phyloP scores from a whole-genome alignment of 345 rosid genomes.

The Citrus hindsii region DNA sequence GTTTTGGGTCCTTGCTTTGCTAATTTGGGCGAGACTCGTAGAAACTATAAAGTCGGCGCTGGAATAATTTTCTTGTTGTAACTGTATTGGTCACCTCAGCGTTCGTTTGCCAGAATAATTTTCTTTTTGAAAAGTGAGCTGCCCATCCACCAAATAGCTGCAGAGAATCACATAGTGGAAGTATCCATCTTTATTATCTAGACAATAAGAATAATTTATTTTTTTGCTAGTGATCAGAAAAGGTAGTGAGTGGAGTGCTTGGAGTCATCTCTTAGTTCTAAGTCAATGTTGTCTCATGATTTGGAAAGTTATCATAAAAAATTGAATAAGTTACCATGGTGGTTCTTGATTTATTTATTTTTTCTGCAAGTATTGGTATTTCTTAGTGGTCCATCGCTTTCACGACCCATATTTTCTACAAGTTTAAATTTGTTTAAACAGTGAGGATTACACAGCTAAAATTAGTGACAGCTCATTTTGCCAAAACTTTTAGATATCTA shows the following conservation, averaged over 20 bases:
- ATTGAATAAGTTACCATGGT: background rate
- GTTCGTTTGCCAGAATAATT: background rate
- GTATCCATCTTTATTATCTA: no score
- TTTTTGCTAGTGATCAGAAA: no score
- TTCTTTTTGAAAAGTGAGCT: background rate
- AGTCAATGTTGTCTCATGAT: background rate
- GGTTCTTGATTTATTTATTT: background rate
- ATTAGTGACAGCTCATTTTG: background rate
- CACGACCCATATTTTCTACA: background rate
- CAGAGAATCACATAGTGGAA: no score
- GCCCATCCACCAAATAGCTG: background rate
- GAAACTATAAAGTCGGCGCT: background rate
- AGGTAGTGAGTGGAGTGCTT: no score
- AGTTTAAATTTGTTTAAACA: background rate
- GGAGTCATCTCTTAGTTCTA: no score
- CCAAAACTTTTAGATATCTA: background rate
- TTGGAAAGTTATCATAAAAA: background rate
- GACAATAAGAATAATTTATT: no score
- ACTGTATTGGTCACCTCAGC: background rate
- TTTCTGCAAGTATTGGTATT: background rate
- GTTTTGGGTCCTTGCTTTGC: background rate
- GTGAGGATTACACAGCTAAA: background rate
- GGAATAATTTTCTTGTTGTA: background rate
- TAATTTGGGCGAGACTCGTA: background rate
- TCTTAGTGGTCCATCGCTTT: background rate